Percentiles rank a stretch among this genome's conserved stretches.
Evolutionary conservation across 2,329 filamentous ascomycete species (phyloP).

Genomic region (Verticillium zaregamsianum): DNA sequence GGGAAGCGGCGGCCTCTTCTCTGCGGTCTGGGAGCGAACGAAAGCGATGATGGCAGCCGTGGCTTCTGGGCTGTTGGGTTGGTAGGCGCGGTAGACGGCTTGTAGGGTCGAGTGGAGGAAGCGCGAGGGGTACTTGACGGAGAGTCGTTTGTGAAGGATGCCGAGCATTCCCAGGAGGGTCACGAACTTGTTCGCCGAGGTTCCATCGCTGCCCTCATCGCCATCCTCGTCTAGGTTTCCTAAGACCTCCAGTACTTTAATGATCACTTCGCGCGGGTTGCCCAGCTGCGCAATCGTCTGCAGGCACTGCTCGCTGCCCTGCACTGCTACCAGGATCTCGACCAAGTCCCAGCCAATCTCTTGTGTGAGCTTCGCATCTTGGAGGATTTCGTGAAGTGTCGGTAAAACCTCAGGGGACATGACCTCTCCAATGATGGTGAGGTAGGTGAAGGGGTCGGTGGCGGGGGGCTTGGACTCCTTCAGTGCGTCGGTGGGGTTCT

Average conservation of each 20-base stretch:
- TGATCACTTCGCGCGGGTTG: conserved; percentile 76
- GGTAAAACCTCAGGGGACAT: conserved; percentile 64
- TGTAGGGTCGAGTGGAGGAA: conserved; percentile 76
- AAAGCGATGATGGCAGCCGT: conserved; percentile 68
- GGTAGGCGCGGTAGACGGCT: conserved; percentile 64
- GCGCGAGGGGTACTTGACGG: conserved; percentile 72
- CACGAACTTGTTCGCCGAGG: conserved; percentile 47
- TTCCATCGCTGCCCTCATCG: conserved; percentile 18
- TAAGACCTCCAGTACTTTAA: conserved; percentile 74
- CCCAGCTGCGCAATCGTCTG: conserved; percentile 71
- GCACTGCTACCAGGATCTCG: conserved; percentile 64
- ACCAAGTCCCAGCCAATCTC: conserved; percentile 85
- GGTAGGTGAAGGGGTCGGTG: conserved; percentile 69
- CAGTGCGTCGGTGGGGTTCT: conserved; percentile 40
- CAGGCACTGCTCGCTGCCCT: conserved; percentile 66
- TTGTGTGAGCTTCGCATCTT: conserved; percentile 63
- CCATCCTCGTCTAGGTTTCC: conserved; percentile 38
- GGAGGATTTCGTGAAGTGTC: conserved; percentile 62
- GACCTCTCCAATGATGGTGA: conserved; percentile 73
- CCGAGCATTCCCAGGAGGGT: conserved; percentile 67
- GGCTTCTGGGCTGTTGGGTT: conserved; percentile 59
- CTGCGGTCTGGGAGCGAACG: conserved; percentile 63
- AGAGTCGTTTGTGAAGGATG: conserved; percentile 69
- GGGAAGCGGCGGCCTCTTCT: conserved; percentile 60
- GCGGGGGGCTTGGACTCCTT: conserved; percentile 45